Evolutionary conservation across 2,329 filamentous ascomycete species (phyloP), one percentile per base, ranked within the genome.

Genomic region (Sporothrix pallida): DNA sequence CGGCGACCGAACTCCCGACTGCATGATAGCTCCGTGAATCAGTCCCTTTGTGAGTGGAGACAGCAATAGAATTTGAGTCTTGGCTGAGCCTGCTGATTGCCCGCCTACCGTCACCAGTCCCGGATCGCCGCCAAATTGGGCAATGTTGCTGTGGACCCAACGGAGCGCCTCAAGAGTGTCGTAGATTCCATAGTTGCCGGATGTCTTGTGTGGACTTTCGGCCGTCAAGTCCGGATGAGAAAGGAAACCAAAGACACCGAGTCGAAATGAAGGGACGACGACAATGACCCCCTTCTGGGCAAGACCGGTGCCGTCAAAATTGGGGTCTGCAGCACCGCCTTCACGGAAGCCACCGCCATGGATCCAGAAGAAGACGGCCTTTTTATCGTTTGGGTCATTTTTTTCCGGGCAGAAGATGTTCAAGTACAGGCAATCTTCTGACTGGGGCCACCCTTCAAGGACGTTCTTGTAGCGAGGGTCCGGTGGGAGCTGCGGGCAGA

Each of bases 231-330:
- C 58, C 2, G 58, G 58, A 13, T 37, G 31, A 3, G 58, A 31
- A 37, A 63, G n/a, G 26, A 37, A 63, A 23, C 58, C 58, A 42
- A 37, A 63, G 12, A 26, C 8, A 2, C 26, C 58, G 2, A 42
- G 26, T 2, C 58, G 58, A 9, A 37, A 63, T 13, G 26, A 37
- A 31, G 26, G 31, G 13, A 37, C 23, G 31, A 63, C 58, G 3
- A 63, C 58, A 26, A 63, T 42, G 9, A 63, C 10, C 8, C 15
- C 58, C 58, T 63, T 63, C 5, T 37, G 58, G 26, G 58, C 26
- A 4, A 63, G 58, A 4, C 56, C 58, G 26, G 26, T n/a, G 58
- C 58, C 58, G 26, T 63, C 58, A 63, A 63, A 63, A 9, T 63
- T 63, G 58, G 58, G 26, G 26, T 42, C 58, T 0, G 58, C 58